Evolutionary conservation across 805 yeast species (phyloP).

Genomic region (Allodekkera sacchari): DNA sequence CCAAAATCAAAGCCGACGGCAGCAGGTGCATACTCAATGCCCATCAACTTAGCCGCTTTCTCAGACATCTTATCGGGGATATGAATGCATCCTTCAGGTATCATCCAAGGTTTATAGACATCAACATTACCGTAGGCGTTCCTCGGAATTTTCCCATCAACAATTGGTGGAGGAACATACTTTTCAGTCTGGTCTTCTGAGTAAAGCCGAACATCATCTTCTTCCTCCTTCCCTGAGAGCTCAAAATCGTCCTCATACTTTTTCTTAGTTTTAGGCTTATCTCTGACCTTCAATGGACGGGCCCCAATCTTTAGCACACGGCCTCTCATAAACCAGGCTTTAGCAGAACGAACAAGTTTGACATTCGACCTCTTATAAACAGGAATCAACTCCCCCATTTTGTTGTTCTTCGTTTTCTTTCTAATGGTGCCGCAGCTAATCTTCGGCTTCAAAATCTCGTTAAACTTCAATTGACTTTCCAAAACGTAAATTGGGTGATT

Average conservation of each 20-base stretch:
- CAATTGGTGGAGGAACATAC: slow-evolving; percentile 58
- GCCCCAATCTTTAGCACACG: slow-evolving; percentile 64
- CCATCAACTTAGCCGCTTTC: slow-evolving; percentile 62
- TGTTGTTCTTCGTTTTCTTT: slow-evolving; percentile 29
- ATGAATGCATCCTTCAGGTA: slow-evolving; percentile 71
- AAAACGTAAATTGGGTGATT: slow-evolving; percentile 82
- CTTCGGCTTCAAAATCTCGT: slow-evolving; percentile 64
- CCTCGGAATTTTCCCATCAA: slow-evolving; percentile 60
- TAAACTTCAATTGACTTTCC: slow-evolving; percentile 62
- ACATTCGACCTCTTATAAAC: slow-evolving; percentile 68
- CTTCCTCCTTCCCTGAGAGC: slow-evolving; percentile 36
- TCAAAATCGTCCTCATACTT: slow-evolving; percentile 19
- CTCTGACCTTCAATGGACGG: slow-evolving; percentile 47
- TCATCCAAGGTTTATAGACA: slow-evolving; percentile 67
- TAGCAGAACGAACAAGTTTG: slow-evolving; percentile 55
- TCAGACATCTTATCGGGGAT: slow-evolving; percentile 47
- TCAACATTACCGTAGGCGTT: slow-evolving; percentile 83
- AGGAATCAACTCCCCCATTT: slow-evolving; percentile 34
- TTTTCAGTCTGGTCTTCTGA: slow-evolving; percentile 71
- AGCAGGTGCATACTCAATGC: slow-evolving; percentile 79
- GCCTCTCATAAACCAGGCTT: slow-evolving; percentile 83
- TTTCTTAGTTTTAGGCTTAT: slow-evolving; percentile 13
- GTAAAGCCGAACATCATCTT: slow-evolving; percentile 52
- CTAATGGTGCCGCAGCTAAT: slow-evolving; percentile 68
- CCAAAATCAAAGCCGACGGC: slow-evolving; percentile 77